Conservation (phyloP, 2,329 filamentous ascomycete genomes). For the Fusarium sp. region DNA sequence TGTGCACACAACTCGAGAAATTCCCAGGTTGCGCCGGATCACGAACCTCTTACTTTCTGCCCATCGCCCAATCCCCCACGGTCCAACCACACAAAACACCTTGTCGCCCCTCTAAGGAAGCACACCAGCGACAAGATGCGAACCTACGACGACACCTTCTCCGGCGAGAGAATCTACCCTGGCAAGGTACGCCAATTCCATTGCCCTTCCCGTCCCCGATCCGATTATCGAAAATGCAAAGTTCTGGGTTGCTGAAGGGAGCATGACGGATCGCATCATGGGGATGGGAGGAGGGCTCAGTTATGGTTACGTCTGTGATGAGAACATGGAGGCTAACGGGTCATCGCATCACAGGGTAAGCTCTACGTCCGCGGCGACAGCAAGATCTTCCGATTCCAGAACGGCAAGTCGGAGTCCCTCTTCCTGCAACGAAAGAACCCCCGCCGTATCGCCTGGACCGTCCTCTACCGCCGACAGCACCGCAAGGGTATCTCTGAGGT, state of each 20-base stretch:
- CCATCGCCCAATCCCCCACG: constrained; percentile 49
- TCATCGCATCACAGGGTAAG: constrained; percentile 78
- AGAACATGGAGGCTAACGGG: constrained; percentile 44
- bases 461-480: constrained; percentile 98
- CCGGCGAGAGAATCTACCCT: constrained; percentile 74
- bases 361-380: constrained; percentile 99
- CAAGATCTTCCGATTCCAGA: constrained; percentile 99
- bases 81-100: constrained; percentile 53
- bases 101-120: constrained; percentile 52
- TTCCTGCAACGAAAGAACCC: constrained; percentile 99
- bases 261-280: constrained; percentile 23
- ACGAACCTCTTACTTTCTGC: constrained; percentile 46
- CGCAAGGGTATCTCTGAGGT: constrained; percentile 99
- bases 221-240: constrained; percentile 36
- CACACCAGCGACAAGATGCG: constrained; percentile 66
- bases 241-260: constrained; percentile 14
- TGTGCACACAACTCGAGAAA: constrained; percentile 55
- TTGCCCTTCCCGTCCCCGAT: constrained; percentile 29
- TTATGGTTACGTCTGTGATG: constrained; percentile 13
- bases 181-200: constrained; percentile 66
- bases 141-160: constrained; percentile 75
- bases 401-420: constrained; percentile 99
- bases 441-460: constrained; percentile 98
- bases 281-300: constrained; percentile 5
- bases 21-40: constrained; percentile 44